These are phyloP conservation scores for Alternaria brassicae DNA, from an alignment of 2,329 filamentous ascomycete species.

Conservation along the genomic window DNA sequence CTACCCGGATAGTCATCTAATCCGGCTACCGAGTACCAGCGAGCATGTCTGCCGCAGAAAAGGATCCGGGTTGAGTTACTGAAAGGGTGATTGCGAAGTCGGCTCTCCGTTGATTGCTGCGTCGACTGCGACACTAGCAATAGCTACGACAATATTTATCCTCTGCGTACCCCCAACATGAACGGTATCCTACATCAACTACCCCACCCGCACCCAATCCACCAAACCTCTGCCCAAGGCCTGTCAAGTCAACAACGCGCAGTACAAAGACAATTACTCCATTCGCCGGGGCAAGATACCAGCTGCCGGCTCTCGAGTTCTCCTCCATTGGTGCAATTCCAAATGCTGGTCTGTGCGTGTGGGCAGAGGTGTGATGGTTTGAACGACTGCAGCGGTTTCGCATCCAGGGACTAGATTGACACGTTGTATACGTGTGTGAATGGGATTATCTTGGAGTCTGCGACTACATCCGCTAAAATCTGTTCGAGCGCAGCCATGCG, in stretches of 20 bases:
- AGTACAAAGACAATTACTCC: conserved; percentile 8
- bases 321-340: not conserved
- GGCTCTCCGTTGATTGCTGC: not conserved
- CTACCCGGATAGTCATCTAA: not conserved
- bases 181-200: not conserved
- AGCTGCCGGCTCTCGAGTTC: not conserved
- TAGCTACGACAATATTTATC: not conserved
- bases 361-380: not conserved
- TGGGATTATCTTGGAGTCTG: not conserved
- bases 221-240: not conserved
- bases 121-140: not conserved
- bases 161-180: not conserved
- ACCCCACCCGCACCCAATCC: not conserved
- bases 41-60: not conserved
- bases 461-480: too few species aligned
- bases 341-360: not conserved
- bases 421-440: not conserved
- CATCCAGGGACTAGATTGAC: not conserved
- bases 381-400: not conserved
- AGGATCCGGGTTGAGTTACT: not conserved
- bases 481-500: not conserved
- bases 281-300: not conserved
- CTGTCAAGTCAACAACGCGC: not conserved
- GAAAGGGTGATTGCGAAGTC: not conserved
- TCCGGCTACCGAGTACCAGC: not conserved